These are phyloP conservation scores for Teratosphaeria viscida DNA, from an alignment of 2,329 filamentous ascomycete species.

Conservation along the genomic window DNA sequence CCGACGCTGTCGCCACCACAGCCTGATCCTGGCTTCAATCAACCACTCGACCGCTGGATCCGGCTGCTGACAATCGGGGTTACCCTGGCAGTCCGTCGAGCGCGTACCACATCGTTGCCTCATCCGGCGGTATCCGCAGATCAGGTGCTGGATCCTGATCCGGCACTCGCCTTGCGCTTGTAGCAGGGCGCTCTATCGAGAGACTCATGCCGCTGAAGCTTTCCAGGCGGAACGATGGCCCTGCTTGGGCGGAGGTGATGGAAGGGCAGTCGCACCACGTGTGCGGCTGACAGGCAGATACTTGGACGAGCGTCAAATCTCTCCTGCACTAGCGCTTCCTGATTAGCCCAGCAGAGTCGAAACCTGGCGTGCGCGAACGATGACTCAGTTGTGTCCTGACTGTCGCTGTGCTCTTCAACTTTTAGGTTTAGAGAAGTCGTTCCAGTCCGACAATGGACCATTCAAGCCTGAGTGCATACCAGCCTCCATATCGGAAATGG, in stretches of 20 bases:
- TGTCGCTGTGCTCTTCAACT: neutral
- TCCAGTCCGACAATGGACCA: constrained; percentile 3
- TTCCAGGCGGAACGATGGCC: neutral
- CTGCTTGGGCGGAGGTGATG: neutral
- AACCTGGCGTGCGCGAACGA: neutral
- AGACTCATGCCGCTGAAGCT: neutral
- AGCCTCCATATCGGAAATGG: neutral
- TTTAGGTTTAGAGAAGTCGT: neutral
- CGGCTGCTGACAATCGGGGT: neutral
- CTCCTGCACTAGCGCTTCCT: neutral
- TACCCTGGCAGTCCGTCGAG: neutral
- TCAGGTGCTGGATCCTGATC: neutral
- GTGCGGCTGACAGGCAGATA: too few relatives aligned
- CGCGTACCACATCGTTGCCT: neutral
- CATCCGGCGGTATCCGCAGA: neutral
- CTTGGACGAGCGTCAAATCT: too few relatives aligned
- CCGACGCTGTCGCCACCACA: neutral
- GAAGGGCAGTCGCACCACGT: too few relatives aligned
- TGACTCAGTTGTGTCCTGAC: neutral
- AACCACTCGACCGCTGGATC: neutral
- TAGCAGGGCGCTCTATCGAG: neutral
- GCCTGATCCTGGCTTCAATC: neutral
- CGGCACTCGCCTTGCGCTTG: neutral
- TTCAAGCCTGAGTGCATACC: neutral
- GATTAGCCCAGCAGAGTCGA: neutral